Evolutionary conservation across 371 early-diverging fungal genomes (phyloP), one percentile per base, ranked within the genome.

Genomic region (Cokeromyces recurvatus): DNA sequence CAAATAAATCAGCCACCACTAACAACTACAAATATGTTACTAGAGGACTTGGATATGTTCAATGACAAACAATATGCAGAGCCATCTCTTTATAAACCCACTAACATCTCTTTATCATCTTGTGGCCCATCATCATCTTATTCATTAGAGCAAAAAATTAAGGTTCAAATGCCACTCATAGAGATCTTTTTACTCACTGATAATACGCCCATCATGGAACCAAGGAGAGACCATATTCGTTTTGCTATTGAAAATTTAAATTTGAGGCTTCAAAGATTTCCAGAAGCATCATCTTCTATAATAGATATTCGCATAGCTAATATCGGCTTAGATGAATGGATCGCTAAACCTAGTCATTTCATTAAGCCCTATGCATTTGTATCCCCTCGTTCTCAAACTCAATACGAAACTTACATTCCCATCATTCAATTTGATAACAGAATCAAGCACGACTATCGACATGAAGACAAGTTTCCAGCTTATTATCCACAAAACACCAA

Each of bases 131-230:
- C n/a, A n/a, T n/a, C n/a, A n/a, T n/a, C n/a, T n/a, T n/a, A n/a
- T n/a, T n/a, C n/a, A n/a, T n/a, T n/a, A 32, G 53, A 53, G 7
- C 38, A 71, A 14, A 77, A 76, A 29, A 49, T 80, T 38, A 80
- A 78, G 32, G 46, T 74, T 1, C 63, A 71, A 19, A 43, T 82
- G 31, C 46, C 64, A 7, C 46, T 51, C 4, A 31, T 77, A 15
- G 75, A 75, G 41, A 34, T 64, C 12, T 78, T 65, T 50, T 41
- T 80, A 17, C 51, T 79, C 2, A 62, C 62, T 15, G 53, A 65
- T 14, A 77, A 82, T 47, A 57, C 14, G 35, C 4, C 14, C 5
- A 34, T 4, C 4, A n/a, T 15, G 4, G 35, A 66, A 5, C 55
- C 63, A 1, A 57, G 60, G 8, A 50, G 45, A 4, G 63, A 57